Evolutionary conservation across 768 basidiomycete species (phyloP), one percentile per base, ranked within the genome.

Genomic region (Phanerochaete sordida): DNA sequence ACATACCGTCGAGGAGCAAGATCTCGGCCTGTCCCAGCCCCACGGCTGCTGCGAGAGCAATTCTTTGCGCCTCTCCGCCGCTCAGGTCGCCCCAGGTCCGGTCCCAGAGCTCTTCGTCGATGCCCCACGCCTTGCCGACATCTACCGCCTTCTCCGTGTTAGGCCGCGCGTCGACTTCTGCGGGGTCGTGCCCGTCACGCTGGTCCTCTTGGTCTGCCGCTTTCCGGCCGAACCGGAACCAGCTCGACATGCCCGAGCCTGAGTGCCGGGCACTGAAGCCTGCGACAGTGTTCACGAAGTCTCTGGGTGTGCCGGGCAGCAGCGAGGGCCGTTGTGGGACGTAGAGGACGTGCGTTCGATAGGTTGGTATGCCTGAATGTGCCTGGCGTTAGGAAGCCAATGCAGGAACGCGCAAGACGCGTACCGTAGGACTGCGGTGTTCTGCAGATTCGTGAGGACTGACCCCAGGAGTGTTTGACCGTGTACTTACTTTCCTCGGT

Each of bases 321-420:
- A 95, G 77, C 1, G 93, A 90, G 0, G 94, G 88, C 43, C 94
- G 79, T 72, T 96, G 94, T 0, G 94, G 93, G 26, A 95, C 86
- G 70, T 96, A 96, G 60, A 87, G 81, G 2, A 96, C 85, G 57
- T 80, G 81, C 0, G 88, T 93, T 53, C 94, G 84, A 73, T 86
- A 96, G 19, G 70, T 69, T 2, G 94, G 91, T 24, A 94, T 82
- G 13, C 89, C 92, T 89, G 67, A 33, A 9, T 9, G 23, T 43
- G n/a, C 12, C 35, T 58, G 45, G 9, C 27, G 24, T 51, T 12
- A 24, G 47, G 21, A 30, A 43, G 23, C 26, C 6, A 21, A 26
- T 30, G 15, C 13, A 7, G 7, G 39, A 30, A 21, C 31, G 33
- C 46, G 31, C 19, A 58, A 15, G 23, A 43, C 4, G 19, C 74